Evolutionary conservation across 257 asterid genomes (phyloP).

Genomic region (Fraxinus cuspidata): DNA sequence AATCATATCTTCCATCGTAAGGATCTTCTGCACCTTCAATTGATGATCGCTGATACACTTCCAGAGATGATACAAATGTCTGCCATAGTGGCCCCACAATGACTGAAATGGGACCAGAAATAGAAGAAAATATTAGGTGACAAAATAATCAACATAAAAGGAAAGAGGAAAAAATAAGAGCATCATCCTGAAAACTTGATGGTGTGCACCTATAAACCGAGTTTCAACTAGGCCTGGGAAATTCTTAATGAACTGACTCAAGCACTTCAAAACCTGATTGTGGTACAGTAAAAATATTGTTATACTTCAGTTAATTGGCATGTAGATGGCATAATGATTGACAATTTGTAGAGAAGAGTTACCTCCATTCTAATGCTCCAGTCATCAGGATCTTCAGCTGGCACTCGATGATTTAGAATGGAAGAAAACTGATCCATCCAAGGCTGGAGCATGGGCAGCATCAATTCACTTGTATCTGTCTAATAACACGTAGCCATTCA

Average conservation of each 20-base stretch:
- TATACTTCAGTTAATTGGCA: conserved; percentile 20
- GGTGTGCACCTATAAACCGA: conserved; percentile 59
- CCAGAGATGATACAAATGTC: conserved; percentile 80
- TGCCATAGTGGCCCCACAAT: conserved; percentile 89
- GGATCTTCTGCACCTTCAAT: conserved; percentile 83
- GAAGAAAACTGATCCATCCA: conserved; percentile 85
- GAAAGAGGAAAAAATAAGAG: conserved; percentile 20
- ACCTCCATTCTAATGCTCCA: conserved; percentile 99
- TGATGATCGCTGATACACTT: conserved; percentile 75
- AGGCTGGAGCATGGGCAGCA: conserved; percentile 83
- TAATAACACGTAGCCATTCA: conserved; percentile 36
- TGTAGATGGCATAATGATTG: conserved; percentile 25
- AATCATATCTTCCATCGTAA: conserved; percentile 93
- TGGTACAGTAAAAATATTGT: conserved; percentile 14
- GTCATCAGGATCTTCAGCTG: conserved; percentile 93
- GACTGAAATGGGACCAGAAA: conserved; percentile 48
- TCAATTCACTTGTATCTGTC: conserved; percentile 72
- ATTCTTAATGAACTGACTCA: conserved; percentile 83
- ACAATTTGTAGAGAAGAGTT: conserved; percentile 24
- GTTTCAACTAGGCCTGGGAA: conserved; percentile 69
- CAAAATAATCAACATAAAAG: conserved; percentile 20
- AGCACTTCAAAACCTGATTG: conserved; percentile 85
- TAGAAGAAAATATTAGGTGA: background rate
- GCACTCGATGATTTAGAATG: conserved; percentile 70
- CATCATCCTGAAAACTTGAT: conserved; percentile 21